These are phyloP conservation scores for Candida pseudoviswanathii DNA, from an alignment of 1,139 yeast genomes.

Conservation along the genomic window DNA sequence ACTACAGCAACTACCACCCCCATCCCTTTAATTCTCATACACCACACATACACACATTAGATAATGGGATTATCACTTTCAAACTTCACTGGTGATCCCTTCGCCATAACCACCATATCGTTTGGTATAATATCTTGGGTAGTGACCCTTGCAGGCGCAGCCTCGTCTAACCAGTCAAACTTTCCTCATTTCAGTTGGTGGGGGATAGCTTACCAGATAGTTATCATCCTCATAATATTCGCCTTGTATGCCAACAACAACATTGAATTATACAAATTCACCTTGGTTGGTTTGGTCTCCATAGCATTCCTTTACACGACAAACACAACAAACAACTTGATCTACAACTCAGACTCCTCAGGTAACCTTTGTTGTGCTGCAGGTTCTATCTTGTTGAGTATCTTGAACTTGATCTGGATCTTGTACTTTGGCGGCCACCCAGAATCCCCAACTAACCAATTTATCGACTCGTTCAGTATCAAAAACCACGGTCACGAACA, in stretches of 20 bases:
- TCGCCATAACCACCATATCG: constrained; percentile 66
- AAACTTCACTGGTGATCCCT: constrained; percentile 67
- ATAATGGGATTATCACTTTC: constrained; percentile 46
- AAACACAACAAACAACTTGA: constrained; percentile 77
- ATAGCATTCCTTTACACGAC: constrained; percentile 81
- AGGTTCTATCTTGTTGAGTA: constrained; percentile 81
- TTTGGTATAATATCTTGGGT: constrained; percentile 76
- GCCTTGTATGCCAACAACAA: constrained; percentile 67
- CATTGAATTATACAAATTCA: constrained; percentile 70
- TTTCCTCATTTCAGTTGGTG: constrained; percentile 95
- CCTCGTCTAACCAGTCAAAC: constrained; percentile 51
- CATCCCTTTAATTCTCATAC: not conserved
- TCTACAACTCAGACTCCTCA: constrained; percentile 65
- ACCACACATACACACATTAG: not conserved
- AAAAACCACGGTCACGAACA: constrained; percentile 31
- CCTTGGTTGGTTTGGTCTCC: constrained; percentile 57
- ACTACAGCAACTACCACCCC: too few species aligned
- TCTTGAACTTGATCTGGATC: constrained; percentile 80
- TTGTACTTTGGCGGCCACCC: constrained; percentile 85
- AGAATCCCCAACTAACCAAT: constrained; percentile 76
- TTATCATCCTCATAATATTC: constrained; percentile 57
- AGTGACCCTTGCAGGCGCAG: constrained; percentile 84
- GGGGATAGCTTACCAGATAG: constrained; percentile 85
- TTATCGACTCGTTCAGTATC: constrained; percentile 73
- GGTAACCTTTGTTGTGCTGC: constrained; percentile 85